A percentile compares a stretch with the other conserved stretches of the same genome.
Conservation (phyloP, 805 yeast species). For the Metschnikowia matae region DNA sequence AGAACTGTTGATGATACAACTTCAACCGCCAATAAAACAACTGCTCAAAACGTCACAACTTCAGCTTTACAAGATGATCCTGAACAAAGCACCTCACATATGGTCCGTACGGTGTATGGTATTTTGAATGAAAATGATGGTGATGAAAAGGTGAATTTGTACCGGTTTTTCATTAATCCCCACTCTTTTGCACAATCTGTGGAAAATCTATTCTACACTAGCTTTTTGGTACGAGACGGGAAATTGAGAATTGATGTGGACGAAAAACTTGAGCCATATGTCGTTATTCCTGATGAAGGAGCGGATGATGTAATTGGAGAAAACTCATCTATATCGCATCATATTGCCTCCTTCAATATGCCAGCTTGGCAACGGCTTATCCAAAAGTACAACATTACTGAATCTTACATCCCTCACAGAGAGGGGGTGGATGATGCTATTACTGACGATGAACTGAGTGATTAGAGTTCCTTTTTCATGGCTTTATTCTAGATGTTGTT, state of each 20-base stretch:
- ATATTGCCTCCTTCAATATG: conserved; percentile 68
- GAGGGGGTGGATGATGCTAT: conserved; percentile 14
- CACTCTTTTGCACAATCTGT: conserved; percentile 70
- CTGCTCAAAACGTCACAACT: conserved; percentile 52
- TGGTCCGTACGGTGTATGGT: conserved; percentile 53
- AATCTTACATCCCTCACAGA: conserved; percentile 49
- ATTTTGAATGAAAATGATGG: conserved; percentile 28
- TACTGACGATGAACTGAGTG: conserved; percentile 4
- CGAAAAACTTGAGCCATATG: conserved; percentile 45
- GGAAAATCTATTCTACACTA: conserved; percentile 78
- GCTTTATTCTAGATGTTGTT: not conserved
- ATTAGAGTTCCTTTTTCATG: not conserved
- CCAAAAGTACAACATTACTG: conserved; percentile 49
- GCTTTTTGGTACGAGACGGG: conserved; percentile 77
- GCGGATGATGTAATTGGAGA: conserved; percentile 10
- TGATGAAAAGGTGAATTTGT: conserved; percentile 48
- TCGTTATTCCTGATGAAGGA: conserved; percentile 29
- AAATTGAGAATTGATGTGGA: conserved; percentile 48
- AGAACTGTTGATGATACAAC: conserved; percentile 41
- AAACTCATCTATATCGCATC: conserved; percentile 37
- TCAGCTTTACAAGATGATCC: conserved; percentile 47
- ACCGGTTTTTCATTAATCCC: conserved; percentile 70
- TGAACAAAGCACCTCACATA: conserved; percentile 59
- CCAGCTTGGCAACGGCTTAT: conserved; percentile 61
- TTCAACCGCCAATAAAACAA: conserved; percentile 21